A percentile compares a stretch with the other conserved stretches of the same genome.
Conservation (phyloP, 768 basidiomycete species). For the Tylopilus intermedius region DNA sequence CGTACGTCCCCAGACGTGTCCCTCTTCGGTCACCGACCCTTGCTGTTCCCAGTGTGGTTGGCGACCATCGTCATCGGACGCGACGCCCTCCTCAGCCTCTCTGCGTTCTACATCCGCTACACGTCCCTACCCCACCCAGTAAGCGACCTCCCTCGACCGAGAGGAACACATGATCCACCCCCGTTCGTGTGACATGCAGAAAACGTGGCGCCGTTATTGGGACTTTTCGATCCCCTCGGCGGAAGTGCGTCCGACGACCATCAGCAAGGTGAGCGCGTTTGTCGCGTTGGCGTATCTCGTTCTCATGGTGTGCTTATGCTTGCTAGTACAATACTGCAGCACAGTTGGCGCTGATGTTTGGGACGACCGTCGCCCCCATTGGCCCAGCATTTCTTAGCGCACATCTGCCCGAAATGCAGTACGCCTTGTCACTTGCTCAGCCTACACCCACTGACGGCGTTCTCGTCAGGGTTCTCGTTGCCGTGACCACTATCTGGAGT, state of each 20-base stretch:
- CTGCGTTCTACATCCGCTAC: conserved; percentile 92
- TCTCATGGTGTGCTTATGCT: too few species aligned
- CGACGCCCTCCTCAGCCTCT: conserved; percentile 78
- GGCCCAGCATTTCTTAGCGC: conserved; percentile 52
- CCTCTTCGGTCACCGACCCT: too few species aligned
- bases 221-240: conserved; percentile 94
- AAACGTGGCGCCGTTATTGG: conserved; percentile 93
- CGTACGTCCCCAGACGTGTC: conserved; percentile 41
- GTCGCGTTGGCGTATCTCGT: not conserved
- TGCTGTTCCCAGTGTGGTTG: conserved; percentile 58
- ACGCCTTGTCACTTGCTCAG: conserved; percentile 29
- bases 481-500: conserved; percentile 87
- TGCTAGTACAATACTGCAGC: conserved; percentile 84
- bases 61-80: conserved; percentile 84
- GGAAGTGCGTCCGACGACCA: conserved; percentile 87
- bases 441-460: not conserved
- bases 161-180: not conserved
- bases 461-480: conserved; percentile 70
- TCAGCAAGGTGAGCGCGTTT: conserved; percentile 67
- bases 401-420: conserved; percentile 71
- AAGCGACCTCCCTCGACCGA: conserved; percentile 7
- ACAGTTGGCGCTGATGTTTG: conserved; percentile 87
- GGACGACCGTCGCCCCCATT: conserved; percentile 80
- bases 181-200: conserved; percentile 40
- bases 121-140: conserved; percentile 85